phyloP scores from a whole-genome alignment of 1,284 basidiomycete species.

The Austroboletus novae-zelandiae region DNA sequence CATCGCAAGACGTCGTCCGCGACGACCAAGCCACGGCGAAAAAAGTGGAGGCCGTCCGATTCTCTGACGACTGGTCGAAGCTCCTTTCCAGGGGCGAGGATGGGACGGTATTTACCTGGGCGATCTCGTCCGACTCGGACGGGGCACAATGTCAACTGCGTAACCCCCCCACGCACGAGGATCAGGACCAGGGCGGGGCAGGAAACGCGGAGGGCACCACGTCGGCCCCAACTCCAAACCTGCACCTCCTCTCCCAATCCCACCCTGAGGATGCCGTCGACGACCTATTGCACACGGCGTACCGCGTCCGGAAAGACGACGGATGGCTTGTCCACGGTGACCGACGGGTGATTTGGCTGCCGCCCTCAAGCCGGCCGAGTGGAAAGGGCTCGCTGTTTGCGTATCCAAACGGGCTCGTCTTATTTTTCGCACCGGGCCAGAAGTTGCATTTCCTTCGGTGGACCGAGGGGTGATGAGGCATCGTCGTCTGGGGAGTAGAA shows the following conservation, averaged over 20 bases:
- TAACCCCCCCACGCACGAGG: neutral
- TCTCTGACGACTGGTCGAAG: conserved; percentile 7
- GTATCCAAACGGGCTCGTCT: conserved; percentile 7
- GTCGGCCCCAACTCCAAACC: neutral
- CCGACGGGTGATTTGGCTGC: conserved; percentile 17
- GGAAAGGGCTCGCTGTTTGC: conserved; percentile 13
- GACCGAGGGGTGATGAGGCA: neutral
- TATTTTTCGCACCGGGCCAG: neutral
- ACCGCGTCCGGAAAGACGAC: conserved; percentile 20
- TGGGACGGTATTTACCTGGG: conserved; percentile 9
- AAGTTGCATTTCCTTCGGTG: conserved; percentile 3
- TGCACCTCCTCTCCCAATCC: conserved; percentile 9
- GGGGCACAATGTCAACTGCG: conserved; percentile 7
- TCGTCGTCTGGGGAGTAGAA: no score
- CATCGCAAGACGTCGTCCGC: conserved; percentile 8
- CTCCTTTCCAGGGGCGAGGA: conserved; percentile 14
- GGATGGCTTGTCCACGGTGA: conserved; percentile 23
- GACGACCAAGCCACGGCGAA: conserved; percentile 5
- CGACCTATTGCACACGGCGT: conserved; percentile 6
- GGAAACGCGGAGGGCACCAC: neutral
- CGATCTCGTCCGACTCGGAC: neutral
- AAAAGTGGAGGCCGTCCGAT: conserved; percentile 9
- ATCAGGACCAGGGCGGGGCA: neutral
- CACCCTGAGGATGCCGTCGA: conserved; percentile 15
- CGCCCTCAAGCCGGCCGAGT: conserved; percentile 4